Evolutionary conservation across 148 eudicot genomes (phyloP).

Genomic region (Chenopodium album): DNA sequence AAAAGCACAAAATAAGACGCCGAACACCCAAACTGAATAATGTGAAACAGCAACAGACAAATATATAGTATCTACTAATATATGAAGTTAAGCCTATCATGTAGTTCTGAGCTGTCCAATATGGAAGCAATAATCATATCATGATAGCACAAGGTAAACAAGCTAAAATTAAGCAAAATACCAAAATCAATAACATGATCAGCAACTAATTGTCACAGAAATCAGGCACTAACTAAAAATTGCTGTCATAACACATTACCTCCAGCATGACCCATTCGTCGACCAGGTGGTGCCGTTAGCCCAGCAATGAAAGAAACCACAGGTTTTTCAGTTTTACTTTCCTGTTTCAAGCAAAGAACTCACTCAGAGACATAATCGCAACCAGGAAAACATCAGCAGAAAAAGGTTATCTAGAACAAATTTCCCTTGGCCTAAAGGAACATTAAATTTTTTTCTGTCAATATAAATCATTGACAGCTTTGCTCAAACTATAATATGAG

Average conservation of each 20-base stretch:
- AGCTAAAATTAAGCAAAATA: neutral
- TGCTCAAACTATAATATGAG: neutral
- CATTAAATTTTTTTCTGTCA: neutral
- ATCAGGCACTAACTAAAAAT: neutral
- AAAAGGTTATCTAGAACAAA: neutral
- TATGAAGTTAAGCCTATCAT: no score
- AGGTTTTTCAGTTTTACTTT: constrained; percentile 92
- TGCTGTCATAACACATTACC: constrained; percentile 39
- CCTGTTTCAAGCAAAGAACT: constrained; percentile 52
- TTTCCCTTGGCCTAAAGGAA: neutral
- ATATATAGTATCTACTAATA: no score
- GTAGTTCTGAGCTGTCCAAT: neutral
- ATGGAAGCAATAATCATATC: neutral
- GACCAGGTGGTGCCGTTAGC: constrained; percentile 97
- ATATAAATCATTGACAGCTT: neutral
- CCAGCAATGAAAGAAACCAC: constrained; percentile 98
- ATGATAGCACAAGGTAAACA: neutral
- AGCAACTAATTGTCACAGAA: neutral
- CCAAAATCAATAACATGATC: neutral
- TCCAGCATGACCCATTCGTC: constrained; percentile 99
- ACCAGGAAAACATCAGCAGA: neutral
- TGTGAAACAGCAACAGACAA: neutral
- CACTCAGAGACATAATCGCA: neutral
- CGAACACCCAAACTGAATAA: neutral
- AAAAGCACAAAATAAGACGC: neutral